Base-by-base conservation (phyloP, 768 basidiomycete species). In the Calocera viscosa region DNA sequence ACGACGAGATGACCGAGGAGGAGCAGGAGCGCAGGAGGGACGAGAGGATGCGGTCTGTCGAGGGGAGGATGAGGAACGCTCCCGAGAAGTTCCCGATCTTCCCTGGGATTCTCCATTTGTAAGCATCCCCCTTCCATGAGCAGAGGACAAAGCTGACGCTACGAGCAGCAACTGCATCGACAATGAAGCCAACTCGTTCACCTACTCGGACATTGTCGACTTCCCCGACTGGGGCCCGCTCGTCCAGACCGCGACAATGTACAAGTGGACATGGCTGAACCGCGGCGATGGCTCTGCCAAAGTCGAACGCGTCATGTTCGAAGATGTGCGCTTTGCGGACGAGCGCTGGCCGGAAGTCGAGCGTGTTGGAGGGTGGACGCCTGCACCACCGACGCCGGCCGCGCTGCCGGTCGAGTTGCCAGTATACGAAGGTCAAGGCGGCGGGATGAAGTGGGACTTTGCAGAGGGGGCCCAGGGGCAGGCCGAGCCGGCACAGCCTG, bases 1-100 rank as follows among this genome's bases (percentile, higher is more conserved):
- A 75, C 65, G 78, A 80, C 67, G 72, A 87, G 74, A 85, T 82
- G 65, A 83, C 83, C 32, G 91, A 94, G 67, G 94, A 95, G 73
- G 93, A 94, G 76, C 86, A 83, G 72, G 79, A 82, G 47, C 83
- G 86, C 67, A 90, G 87, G 73, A 92, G 93, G 49, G 94, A 96
- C 75, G 91, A 94, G 74, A 79, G 81, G 5, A 69, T 74, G 69
- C 76, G 76, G 71, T 76, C 76, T 72, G 73, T 73, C 65, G 78
- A 78, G 70, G 74, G 72, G 70, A 74, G 76, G 33, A 84, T 88
- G 66, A 85, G 86, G 73, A 86, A 90, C 28, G 76, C 85, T 68
- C 83, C 86, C 39, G 89, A 92, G 72, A 90, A 93, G 76, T 60
- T 2, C 26, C 53, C 53, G 53, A 60, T 60, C 53, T 60, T 60